Percentiles rank a stretch among this genome's conserved stretches.
Evolutionary conservation across 441 rosid species (phyloP).

Genomic region (Melastoma candidum): DNA sequence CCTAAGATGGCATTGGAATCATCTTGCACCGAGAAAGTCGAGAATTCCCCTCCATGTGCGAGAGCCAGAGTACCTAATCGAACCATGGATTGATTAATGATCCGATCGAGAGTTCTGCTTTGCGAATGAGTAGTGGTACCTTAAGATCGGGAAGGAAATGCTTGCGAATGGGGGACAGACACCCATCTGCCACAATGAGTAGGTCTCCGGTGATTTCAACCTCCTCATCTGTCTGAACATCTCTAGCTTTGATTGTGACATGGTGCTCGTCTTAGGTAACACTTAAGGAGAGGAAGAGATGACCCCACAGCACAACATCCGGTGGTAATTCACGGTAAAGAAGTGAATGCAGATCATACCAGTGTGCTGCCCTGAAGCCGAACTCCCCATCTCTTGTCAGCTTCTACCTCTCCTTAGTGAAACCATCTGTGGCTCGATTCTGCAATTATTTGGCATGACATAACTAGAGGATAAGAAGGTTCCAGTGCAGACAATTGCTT

Average conservation of each 20-base stretch:
- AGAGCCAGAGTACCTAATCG: constrained; percentile 61
- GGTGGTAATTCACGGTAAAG: constrained; percentile 30
- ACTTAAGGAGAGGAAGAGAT: constrained; percentile 43
- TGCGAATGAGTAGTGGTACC: constrained; percentile 22
- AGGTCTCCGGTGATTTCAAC: constrained; percentile 45
- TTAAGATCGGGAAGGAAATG: constrained; percentile 47
- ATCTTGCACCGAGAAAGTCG: constrained; percentile 45
- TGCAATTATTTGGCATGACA: constrained; percentile 11
- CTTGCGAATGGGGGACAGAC: constrained; percentile 55
- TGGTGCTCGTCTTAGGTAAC: constrained; percentile 28
- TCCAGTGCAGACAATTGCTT: constrained; percentile 31
- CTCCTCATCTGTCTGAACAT: constrained; percentile 27
- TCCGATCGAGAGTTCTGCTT: neutral
- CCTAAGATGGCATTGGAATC: constrained; percentile 34
- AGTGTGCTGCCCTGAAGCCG: constrained; percentile 66
- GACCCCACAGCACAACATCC: constrained; percentile 53
- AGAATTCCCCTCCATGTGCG: constrained; percentile 80
- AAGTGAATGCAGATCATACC: constrained; percentile 72
- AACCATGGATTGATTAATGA: neutral
- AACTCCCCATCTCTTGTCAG: constrained; percentile 55
- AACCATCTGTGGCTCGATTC: constrained; percentile 48
- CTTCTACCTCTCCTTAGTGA: constrained; percentile 20
- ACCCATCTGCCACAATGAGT: constrained; percentile 77
- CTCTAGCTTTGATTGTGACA: constrained; percentile 43
- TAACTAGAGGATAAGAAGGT: neutral